Evolutionary conservation across 2,329 filamentous ascomycete genomes (phyloP), one percentile per base, ranked within the genome.

Genomic region (Ascocoryne sarcoides): DNA sequence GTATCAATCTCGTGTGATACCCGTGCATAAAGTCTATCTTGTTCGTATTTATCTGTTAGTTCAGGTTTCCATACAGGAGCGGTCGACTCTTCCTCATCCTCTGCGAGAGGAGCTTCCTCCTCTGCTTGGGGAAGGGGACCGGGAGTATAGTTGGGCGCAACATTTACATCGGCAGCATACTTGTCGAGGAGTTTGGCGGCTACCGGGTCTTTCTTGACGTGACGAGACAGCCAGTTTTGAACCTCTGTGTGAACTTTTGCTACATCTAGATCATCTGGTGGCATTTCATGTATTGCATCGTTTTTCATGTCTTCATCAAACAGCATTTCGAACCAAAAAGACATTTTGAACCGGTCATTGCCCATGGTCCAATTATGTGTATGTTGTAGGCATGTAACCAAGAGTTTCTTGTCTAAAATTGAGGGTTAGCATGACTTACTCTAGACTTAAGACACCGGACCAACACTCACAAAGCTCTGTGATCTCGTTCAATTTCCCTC

Each of bases 361-460:
- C 79, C 79, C 41, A 77, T 76, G 1, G 76, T 79, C 76, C 78
- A 81, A 56, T 82, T 82, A 49, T 82, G 77, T 2, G 76, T 73
- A 56, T 82, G 76, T 52, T 82, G 78, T 10, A 82, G 60, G 2
- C 74, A 75, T 0, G 77, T 81, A 2, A 82, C 76, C 2, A 82
- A 64, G 1, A 82, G 62, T 52, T 80, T 81, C 50, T 82, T 82
- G 58, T 77, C 76, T 80, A 45, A n/a, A n/a, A n/a, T n/a, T n/a
- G n/a, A n/a, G n/a, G n/a, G n/a, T n/a, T n/a, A n/a, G n/a, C n/a
- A n/a, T n/a, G n/a, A n/a, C n/a, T n/a, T n/a, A n/a, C n/a, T n/a
- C n/a, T n/a, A n/a, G n/a, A n/a, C n/a, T n/a, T n/a, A n/a, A n/a
- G n/a, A n/a, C 30, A 14, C 19, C 17, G 10, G 23, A 18, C 17